Evolutionary conservation across 2,329 filamentous ascomycete species (phyloP).

Genomic region (Monascus ruber): DNA sequence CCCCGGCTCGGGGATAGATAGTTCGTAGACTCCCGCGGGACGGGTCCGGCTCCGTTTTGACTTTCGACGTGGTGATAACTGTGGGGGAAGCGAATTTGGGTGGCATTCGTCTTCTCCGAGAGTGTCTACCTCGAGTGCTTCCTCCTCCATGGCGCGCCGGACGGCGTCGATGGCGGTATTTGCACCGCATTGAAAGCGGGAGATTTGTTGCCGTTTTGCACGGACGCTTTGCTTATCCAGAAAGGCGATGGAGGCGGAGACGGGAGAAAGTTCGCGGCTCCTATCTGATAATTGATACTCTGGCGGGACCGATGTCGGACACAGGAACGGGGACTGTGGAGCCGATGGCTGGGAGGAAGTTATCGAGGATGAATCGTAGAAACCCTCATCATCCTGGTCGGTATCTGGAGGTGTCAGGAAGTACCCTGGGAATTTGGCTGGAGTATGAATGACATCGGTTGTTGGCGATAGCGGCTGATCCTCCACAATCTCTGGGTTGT

Average conservation of each 20-base stretch:
- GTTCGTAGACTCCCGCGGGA: constrained; percentile 3
- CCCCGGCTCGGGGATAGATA: background rate
- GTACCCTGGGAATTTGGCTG: constrained; percentile 13
- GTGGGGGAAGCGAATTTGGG: constrained; percentile 26
- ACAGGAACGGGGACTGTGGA: constrained; percentile 16
- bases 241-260: background rate
- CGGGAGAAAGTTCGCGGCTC: constrained; percentile 1
- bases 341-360: constrained; percentile 44
- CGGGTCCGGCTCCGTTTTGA: constrained; percentile 20
- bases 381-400: constrained; percentile 27
- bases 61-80: constrained; percentile 20
- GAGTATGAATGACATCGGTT: constrained; percentile 9
- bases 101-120: constrained; percentile 22
- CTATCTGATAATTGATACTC: constrained; percentile 11
- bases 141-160: constrained; percentile 16
- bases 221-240: constrained; percentile 17
- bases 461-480: constrained; percentile 2
- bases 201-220: constrained; percentile 28
- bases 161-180: constrained; percentile 24
- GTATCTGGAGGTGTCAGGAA: constrained; percentile 28
- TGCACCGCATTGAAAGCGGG: constrained; percentile 28
- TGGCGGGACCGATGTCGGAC: constrained; percentile 18
- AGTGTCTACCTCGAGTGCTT: constrained; percentile 3
- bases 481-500: constrained; percentile 10
- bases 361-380: constrained; percentile 44